Conservation (phyloP, 768 basidiomycete genomes). For the Pisolithus sp. region DNA sequence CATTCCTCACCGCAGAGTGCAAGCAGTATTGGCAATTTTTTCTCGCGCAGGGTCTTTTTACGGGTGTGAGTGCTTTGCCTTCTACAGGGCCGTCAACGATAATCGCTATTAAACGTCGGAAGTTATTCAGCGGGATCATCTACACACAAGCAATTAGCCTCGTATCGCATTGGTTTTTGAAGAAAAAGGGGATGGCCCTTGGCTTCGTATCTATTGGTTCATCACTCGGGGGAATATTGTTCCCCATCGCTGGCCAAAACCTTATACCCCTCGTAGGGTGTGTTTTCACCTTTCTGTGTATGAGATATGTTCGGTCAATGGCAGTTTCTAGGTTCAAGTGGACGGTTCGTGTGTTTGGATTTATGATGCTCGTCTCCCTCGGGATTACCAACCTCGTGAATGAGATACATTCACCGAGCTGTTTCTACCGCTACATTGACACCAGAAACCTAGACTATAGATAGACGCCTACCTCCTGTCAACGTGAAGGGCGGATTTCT, state of each 20-base stretch:
- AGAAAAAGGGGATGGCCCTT: conserved; percentile 47
- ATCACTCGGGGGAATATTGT: conserved; percentile 60
- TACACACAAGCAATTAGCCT: conserved; percentile 57
- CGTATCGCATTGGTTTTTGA: conserved; percentile 70
- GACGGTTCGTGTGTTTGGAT: conserved; percentile 68
- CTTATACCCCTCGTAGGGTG: conserved; percentile 53
- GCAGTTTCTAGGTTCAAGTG: conserved; percentile 53
- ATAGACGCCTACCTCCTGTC: conserved; percentile 48
- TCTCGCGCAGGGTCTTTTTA: conserved; percentile 62
- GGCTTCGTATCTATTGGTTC: conserved; percentile 63
- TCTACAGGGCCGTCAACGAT: background rate
- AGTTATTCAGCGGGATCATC: conserved; percentile 46
- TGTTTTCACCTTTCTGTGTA: conserved; percentile 10
- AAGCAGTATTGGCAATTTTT: conserved; percentile 73
- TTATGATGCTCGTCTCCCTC: conserved; percentile 49
- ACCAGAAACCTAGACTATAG: conserved; percentile 18
- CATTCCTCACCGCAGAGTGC: conserved; percentile 68
- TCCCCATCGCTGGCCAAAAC: conserved; percentile 56
- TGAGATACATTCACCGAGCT: conserved; percentile 10
- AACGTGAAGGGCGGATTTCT: conserved; percentile 52
- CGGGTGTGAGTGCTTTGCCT: conserved; percentile 45
- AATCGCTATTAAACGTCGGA: background rate
- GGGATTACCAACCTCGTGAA: conserved; percentile 48
- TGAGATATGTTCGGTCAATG: background rate
- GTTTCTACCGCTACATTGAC: background rate